Percentiles rank a stretch among this genome's conserved stretches.
Conservation (phyloP, 179 eudicot species). For the Kewa caespitosa region DNA sequence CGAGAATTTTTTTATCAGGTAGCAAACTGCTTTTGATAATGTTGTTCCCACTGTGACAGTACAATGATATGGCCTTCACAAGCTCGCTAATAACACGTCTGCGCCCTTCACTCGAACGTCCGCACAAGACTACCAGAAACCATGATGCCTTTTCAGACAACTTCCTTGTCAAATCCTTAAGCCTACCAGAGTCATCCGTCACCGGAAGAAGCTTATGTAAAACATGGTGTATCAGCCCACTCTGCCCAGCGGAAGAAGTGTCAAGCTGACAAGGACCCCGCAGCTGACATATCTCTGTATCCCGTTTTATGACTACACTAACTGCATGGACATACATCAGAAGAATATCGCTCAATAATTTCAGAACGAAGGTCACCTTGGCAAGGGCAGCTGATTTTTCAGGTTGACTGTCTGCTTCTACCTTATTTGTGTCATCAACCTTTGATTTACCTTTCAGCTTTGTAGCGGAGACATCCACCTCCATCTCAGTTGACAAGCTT, state of each 20-base stretch:
- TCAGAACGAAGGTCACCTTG: conserved; percentile 88
- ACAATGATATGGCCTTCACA: conserved; percentile 68
- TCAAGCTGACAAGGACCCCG: conserved; percentile 55
- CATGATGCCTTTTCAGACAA: conserved; percentile 96
- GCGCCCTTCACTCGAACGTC: conserved; percentile 97
- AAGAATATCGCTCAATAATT: conserved; percentile 86
- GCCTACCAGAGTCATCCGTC: conserved; percentile 57
- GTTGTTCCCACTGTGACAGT: conserved; percentile 49
- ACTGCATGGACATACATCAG: conserved; percentile 92
- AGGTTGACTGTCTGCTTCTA: conserved; percentile 45
- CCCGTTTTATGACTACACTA: conserved; percentile 78
- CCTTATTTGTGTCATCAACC: conserved; percentile 73
- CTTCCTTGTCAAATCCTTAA: conserved; percentile 75
- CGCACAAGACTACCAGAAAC: conserved; percentile 94
- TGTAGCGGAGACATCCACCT: conserved; percentile 64
- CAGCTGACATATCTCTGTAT: conserved; percentile 67
- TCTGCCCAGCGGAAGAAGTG: conserved; percentile 49
- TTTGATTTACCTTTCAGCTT: conserved; percentile 85
- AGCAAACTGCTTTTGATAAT: conserved; percentile 54
- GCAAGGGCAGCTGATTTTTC: conserved; percentile 82
- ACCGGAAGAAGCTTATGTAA: conserved; percentile 71
- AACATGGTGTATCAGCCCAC: conserved; percentile 87
- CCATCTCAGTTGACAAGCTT: conserved; percentile 62
- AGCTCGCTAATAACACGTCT: conserved; percentile 86
- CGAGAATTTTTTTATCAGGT: conserved; percentile 77